These are phyloP conservation scores for Delonix regia DNA, from an alignment of 306 rosid genomes.

Conservation along the genomic window DNA sequence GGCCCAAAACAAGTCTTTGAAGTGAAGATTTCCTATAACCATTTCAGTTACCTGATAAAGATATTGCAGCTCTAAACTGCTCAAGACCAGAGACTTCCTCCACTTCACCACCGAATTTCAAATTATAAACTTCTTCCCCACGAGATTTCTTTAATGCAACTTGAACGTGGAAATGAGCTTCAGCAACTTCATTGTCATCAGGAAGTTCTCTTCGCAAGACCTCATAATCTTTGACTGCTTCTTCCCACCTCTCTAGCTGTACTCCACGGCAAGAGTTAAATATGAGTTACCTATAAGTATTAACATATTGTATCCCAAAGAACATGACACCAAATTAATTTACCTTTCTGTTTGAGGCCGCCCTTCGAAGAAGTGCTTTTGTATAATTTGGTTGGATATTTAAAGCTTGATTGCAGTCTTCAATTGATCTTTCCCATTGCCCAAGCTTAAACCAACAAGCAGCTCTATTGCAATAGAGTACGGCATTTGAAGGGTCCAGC, in stretches of 20 bases:
- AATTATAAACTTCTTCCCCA: conserved; percentile 80
- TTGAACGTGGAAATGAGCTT: conserved; percentile 82
- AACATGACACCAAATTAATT: conserved; percentile 12
- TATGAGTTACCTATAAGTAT: conserved; percentile 5
- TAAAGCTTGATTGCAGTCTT: conserved; percentile 88
- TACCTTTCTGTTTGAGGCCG: conserved; percentile 89
- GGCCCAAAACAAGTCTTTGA: neutral
- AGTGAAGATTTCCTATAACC: neutral
- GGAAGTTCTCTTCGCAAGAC: conserved; percentile 76
- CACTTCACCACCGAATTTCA: conserved; percentile 92
- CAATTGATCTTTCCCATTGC: conserved; percentile 80
- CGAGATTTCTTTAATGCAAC: conserved; percentile 89
- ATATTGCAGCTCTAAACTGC: conserved; percentile 78
- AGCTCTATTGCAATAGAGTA: conserved; percentile 92
- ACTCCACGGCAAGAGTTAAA: conserved; percentile 28
- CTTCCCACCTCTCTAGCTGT: conserved; percentile 93
- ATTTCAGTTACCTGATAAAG: conserved; percentile 62
- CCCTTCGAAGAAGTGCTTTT: conserved; percentile 97
- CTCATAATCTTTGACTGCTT: conserved; percentile 82
- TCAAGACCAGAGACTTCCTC: conserved; percentile 82
- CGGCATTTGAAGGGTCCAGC: conserved; percentile 79
- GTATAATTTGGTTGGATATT: conserved; percentile 74
- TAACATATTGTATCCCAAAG: neutral
- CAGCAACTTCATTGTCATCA: conserved; percentile 80
- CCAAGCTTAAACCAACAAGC: conserved; percentile 98